phyloP scores from a whole-genome alignment of 2,329 filamentous ascomycete species.

The Botrytis aclada region DNA sequence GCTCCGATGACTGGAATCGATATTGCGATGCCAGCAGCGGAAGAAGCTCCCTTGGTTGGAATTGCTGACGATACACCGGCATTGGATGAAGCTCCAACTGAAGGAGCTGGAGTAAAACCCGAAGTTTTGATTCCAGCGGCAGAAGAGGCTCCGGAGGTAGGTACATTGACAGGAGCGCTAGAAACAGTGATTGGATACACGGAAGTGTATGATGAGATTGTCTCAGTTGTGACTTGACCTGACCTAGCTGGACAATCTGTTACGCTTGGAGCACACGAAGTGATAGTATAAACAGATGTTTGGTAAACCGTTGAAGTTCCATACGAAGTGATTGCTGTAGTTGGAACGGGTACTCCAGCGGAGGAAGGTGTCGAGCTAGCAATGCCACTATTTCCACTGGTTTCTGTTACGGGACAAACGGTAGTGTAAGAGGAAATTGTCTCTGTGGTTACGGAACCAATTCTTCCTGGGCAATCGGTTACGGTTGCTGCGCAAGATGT shows the following conservation, averaged over 20 bases:
- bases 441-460: slow-evolving; percentile 37
- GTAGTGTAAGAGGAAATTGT: slow-evolving; percentile 41
- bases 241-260: slow-evolving; percentile 50
- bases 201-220: slow-evolving; percentile 46
- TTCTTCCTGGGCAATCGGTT: slow-evolving; percentile 49
- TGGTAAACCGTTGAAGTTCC: slow-evolving; percentile 49
- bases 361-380: slow-evolving; percentile 6
- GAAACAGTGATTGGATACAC: slow-evolving; percentile 26
- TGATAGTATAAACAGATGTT: slow-evolving; percentile 51
- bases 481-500: slow-evolving; percentile 48
- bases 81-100: background rate
- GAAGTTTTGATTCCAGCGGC: background rate
- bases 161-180: background rate
- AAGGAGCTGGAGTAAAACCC: no score
- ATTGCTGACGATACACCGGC: background rate
- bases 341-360: slow-evolving; percentile 1
- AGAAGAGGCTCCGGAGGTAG: background rate
- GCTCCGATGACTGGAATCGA: background rate
- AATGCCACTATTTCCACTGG: slow-evolving; percentile 26
- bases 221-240: slow-evolving; percentile 42
- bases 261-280: slow-evolving; percentile 46
- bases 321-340: slow-evolving; percentile 20
- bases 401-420: slow-evolving; percentile 40
- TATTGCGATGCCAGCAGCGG: background rate
- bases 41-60: background rate